Conservation (phyloP, 2,329 filamentous ascomycete genomes). For the Pseudogymnoascus verrucosus region DNA sequence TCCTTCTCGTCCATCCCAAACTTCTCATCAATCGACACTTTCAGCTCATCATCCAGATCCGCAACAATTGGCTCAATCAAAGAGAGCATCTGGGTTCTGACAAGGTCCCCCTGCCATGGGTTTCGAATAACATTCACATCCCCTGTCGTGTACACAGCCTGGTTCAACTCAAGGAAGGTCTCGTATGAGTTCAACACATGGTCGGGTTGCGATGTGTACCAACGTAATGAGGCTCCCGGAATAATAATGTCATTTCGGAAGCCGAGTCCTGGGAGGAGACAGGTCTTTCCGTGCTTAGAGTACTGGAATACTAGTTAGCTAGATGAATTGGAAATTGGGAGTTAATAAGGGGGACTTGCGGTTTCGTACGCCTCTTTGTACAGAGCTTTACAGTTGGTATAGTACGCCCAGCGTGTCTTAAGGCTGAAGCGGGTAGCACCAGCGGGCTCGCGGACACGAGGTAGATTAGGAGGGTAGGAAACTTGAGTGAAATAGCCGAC, state of each 20-base stretch:
- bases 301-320: slow-evolving; percentile 26
- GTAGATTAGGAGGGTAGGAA: slow-evolving; percentile 19
- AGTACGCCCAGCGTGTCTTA: slow-evolving; percentile 25
- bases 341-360: slow-evolving; percentile 11
- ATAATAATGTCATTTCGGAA: slow-evolving; percentile 35
- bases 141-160: slow-evolving; percentile 32
- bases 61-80: slow-evolving; percentile 20
- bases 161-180: slow-evolving; percentile 34
- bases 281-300: slow-evolving; percentile 34
- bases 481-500: background rate
- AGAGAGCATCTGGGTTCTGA: slow-evolving; percentile 16
- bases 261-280: slow-evolving; percentile 35
- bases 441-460: slow-evolving; percentile 23
- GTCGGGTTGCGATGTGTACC: slow-evolving; percentile 35
- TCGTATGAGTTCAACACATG: slow-evolving; percentile 27
- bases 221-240: slow-evolving; percentile 33
- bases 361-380: slow-evolving; percentile 28
- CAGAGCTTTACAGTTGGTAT: slow-evolving; percentile 26
- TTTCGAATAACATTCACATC: slow-evolving; percentile 29
- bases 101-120: slow-evolving; percentile 28
- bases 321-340: background rate
- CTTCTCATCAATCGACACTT: slow-evolving; percentile 19
- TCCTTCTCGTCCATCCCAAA: slow-evolving; percentile 21
- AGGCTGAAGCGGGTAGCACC: slow-evolving; percentile 25
- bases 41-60: slow-evolving; percentile 21